Percentiles rank a stretch among this genome's conserved stretches.
Evolutionary conservation across 768 basidiomycete species (phyloP).

Genomic region (Guyanaporus albipodus): DNA sequence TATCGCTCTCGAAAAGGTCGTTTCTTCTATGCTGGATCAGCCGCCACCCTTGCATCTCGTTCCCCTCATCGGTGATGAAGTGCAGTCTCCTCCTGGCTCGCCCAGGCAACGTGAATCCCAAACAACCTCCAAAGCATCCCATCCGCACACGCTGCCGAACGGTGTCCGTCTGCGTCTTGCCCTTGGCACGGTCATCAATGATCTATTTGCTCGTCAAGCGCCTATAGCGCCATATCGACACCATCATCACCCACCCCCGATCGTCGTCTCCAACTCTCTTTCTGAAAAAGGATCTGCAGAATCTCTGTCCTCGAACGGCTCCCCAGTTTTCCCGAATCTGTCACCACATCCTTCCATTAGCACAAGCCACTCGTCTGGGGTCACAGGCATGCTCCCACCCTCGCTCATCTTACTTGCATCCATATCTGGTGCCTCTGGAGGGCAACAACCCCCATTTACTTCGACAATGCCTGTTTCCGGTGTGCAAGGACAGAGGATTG

Average conservation of each 20-base stretch:
- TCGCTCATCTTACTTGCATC: slow-evolving; percentile 28
- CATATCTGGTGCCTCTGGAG: slow-evolving; percentile 21
- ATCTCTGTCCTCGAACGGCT: slow-evolving; percentile 17
- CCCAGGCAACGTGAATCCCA: slow-evolving; percentile 36
- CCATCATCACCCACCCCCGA: slow-evolving; percentile 34
- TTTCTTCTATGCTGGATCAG: slow-evolving; percentile 76
- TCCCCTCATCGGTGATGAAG: slow-evolving; percentile 45
- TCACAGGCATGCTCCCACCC: slow-evolving; percentile 26
- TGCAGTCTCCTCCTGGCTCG: slow-evolving; percentile 48
- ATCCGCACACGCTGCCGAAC: slow-evolving; percentile 69
- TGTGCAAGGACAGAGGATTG: slow-evolving; percentile 7
- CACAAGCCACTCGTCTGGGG: slow-evolving; percentile 17
- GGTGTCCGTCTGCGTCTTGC: slow-evolving; percentile 77
- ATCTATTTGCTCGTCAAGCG: slow-evolving; percentile 71
- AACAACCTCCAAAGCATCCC: slow-evolving; percentile 29
- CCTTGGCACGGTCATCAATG: slow-evolving; percentile 74
- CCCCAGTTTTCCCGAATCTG: slow-evolving; percentile 20
- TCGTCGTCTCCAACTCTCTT: slow-evolving; percentile 26
- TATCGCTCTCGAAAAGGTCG: slow-evolving; percentile 79
- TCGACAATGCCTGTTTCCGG: slow-evolving; percentile 3
- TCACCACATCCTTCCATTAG: slow-evolving; percentile 25
- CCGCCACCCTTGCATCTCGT: slow-evolving; percentile 61
- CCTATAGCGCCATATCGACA: slow-evolving; percentile 39
- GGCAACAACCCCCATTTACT: slow-evolving; percentile 4
- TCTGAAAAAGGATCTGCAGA: slow-evolving; percentile 26